phyloP scores from a whole-genome alignment of 2,329 filamentous ascomycete species.

The Aulographum hederae region DNA sequence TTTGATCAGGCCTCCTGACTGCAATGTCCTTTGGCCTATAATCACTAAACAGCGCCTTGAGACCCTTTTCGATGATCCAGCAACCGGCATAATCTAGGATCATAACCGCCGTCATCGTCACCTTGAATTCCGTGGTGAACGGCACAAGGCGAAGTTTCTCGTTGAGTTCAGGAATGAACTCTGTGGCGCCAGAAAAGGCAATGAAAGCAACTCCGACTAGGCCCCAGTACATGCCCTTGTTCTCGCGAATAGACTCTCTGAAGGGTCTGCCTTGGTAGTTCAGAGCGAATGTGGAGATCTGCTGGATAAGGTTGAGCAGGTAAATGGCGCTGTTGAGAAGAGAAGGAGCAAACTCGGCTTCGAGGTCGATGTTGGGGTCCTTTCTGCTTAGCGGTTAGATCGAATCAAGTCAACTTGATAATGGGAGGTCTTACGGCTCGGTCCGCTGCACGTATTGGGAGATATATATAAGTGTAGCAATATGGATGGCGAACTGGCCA shows the following conservation, averaged over 20 bases:
- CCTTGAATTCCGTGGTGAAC: constrained; percentile 77
- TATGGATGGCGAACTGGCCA: constrained; percentile 92
- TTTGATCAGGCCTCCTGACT: constrained; percentile 66
- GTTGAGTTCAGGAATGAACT: constrained; percentile 91
- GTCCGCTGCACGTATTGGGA: constrained; percentile 72
- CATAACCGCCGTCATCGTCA: constrained; percentile 72
- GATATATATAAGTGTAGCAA: constrained; percentile 84
- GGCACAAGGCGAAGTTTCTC: constrained; percentile 81
- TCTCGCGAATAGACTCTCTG: constrained; percentile 88
- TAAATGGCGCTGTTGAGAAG: constrained; percentile 95
- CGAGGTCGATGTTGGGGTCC: constrained; percentile 57
- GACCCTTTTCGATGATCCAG: constrained; percentile 67
- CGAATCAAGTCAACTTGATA: constrained; percentile 18
- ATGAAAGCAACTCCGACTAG: constrained; percentile 78
- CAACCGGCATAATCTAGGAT: constrained; percentile 72
- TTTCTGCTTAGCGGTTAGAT: constrained; percentile 22
- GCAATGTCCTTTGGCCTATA: constrained; percentile 91
- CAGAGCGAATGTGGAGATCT: constrained; percentile 97
- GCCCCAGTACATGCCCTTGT: constrained; percentile 96
- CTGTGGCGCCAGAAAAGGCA: constrained; percentile 85
- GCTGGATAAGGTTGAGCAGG: constrained; percentile 91
- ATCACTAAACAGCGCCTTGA: constrained; percentile 80
- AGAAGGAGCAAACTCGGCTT: constrained; percentile 85
- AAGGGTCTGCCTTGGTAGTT: constrained; percentile 98
- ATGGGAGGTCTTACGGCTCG: constrained; percentile 49